Evolutionary conservation across 2,329 filamentous ascomycete genomes (phyloP).

Genomic region (Akanthomyces dipterigenus): DNA sequence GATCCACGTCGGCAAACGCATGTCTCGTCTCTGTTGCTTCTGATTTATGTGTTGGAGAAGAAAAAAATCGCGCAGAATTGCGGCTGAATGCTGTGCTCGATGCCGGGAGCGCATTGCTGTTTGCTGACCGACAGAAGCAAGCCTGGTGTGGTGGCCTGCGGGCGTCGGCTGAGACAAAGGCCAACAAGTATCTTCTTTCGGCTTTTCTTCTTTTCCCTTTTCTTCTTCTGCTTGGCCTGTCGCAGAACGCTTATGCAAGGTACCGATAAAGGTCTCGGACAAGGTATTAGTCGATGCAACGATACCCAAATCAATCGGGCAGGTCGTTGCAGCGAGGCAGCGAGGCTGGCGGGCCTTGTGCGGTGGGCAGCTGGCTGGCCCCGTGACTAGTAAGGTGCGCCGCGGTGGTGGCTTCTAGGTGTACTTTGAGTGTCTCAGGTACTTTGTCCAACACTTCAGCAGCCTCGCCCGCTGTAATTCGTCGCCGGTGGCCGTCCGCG

Average conservation of each 20-base stretch:
- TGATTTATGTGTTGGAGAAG: not conserved
- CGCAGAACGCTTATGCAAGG: slow-evolving; percentile 10
- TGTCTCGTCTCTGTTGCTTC: not conserved
- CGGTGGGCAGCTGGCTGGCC: not conserved
- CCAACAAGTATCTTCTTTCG: too few species aligned
- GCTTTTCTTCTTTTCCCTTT: too few species aligned
- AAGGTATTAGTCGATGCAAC: not conserved
- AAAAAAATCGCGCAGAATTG: not conserved
- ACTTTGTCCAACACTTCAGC: too few species aligned
- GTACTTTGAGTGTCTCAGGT: too few species aligned
- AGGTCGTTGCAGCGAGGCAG: not conserved
- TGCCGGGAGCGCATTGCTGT: not conserved
- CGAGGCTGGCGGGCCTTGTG: not conserved
- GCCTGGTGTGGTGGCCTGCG: not conserved
- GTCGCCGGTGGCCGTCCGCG: not conserved
- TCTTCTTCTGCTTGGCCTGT: not conserved
- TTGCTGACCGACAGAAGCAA: slow-evolving; percentile 7
- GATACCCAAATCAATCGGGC: not conserved
- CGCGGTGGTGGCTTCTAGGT: not conserved
- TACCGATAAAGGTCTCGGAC: slow-evolving; percentile 3
- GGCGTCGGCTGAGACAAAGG: not conserved
- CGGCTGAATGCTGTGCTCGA: not conserved
- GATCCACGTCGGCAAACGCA: slow-evolving; percentile 10
- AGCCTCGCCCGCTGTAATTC: not conserved
- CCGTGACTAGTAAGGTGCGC: not conserved